phyloP scores from a whole-genome alignment of 306 rosid genomes.

The Arachis stenosperma region DNA sequence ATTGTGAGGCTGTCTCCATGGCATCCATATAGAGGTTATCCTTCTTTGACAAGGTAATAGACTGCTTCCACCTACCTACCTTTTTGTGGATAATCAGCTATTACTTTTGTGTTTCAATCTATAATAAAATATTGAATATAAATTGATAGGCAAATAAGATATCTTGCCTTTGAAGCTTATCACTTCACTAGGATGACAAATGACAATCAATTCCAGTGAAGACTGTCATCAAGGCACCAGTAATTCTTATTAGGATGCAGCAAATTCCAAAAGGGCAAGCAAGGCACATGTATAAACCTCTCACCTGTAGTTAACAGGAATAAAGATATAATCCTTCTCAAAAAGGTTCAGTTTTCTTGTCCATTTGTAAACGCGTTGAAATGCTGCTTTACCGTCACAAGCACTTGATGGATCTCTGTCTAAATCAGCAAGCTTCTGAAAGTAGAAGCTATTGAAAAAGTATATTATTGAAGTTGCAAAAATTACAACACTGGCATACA shows the following conservation, averaged over 20 bases:
- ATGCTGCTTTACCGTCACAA: conserved; percentile 65
- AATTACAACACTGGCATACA: too few relatives aligned
- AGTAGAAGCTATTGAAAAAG: conserved; percentile 81
- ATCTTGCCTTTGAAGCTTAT: conserved; percentile 50
- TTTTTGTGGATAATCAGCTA: conserved; percentile 71
- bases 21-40: conserved; percentile 99
- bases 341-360: conserved; percentile 69
- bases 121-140: too few relatives aligned
- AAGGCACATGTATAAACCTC: too few relatives aligned
- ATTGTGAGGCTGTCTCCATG: conserved; percentile 99
- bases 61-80: conserved; percentile 61
- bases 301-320: conserved; percentile 47
- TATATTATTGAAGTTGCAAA: conserved; percentile 6
- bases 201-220: conserved; percentile 79
- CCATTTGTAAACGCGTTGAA: conserved; percentile 70
- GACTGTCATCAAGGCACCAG: conserved; percentile 50
- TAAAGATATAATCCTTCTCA: conserved; percentile 66
- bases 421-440: conserved; percentile 79
- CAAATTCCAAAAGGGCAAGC: too few relatives aligned
- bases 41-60: conserved; percentile 79
- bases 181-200: conserved; percentile 73
- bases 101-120: too few relatives aligned
- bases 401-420: conserved; percentile 67
- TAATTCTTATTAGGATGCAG: neutral
- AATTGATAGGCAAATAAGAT: neutral